Percentiles rank a stretch among this genome's conserved stretches.
Evolutionary conservation across 345 rosid genomes (phyloP).

Genomic region (Rhodamnia argentea): DNA sequence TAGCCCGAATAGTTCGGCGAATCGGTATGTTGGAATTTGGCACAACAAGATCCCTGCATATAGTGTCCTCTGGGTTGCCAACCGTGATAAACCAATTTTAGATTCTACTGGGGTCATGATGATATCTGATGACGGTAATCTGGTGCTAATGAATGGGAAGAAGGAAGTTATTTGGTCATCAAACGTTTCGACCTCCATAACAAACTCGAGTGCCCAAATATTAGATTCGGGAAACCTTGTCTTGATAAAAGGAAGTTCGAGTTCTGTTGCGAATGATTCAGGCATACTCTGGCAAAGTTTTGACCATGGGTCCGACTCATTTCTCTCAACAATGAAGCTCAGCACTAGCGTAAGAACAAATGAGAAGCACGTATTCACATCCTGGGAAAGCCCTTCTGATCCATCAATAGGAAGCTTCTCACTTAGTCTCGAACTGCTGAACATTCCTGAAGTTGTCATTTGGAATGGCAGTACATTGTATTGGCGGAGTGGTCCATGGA

Average conservation of each 20-base stretch:
- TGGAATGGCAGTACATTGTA: neutral
- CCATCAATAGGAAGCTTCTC: slow-evolving; percentile 16
- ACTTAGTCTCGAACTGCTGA: neutral
- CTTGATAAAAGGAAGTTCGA: slow-evolving; percentile 11
- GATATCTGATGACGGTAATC: slow-evolving; percentile 36
- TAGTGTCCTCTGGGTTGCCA: slow-evolving; percentile 49
- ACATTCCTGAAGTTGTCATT: neutral
- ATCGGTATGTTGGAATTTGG: slow-evolving; percentile 50
- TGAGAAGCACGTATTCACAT: slow-evolving; percentile 1
- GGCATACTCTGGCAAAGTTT: slow-evolving; percentile 51
- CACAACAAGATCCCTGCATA: slow-evolving; percentile 8
- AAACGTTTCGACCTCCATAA: slow-evolving; percentile 9
- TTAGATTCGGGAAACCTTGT: slow-evolving; percentile 42
- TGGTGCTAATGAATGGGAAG: slow-evolving; percentile 10
- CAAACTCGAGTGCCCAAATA: slow-evolving; percentile 18
- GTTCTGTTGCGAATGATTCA: neutral
- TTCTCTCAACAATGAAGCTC: slow-evolving; percentile 10
- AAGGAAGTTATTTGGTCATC: slow-evolving; percentile 42
- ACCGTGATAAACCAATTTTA: slow-evolving; percentile 24
- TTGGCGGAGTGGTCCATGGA: neutral
- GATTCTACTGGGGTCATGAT: slow-evolving; percentile 37
- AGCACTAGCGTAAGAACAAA: neutral
- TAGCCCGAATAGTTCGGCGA: slow-evolving; percentile 26
- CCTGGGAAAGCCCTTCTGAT: slow-evolving; percentile 21
- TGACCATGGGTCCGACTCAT: slow-evolving; percentile 16